Evolutionary conservation across 352 stramenopile genomes (phyloP), one percentile per base, ranked within the genome.

Genomic region (Pythium monospermum): DNA sequence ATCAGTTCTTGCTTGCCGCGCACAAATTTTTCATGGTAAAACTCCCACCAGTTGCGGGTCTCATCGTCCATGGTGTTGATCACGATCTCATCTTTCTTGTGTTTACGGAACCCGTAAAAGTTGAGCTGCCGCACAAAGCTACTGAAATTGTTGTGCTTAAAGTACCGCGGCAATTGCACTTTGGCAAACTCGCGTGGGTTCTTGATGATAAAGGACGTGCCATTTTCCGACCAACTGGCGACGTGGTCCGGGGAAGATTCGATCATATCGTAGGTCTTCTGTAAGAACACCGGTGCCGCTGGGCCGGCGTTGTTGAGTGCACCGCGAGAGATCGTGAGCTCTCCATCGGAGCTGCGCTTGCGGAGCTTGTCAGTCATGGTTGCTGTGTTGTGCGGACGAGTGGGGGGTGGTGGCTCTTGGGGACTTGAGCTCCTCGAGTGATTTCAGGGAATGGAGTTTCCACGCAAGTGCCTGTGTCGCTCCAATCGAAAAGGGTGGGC

Each of bases 131-230:
- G 83, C 66, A 97, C 87, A 66, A 97, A 97, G 45, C 74, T 92
- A 53, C 83, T 92, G 57, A 97, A 96, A 64, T 97, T 97, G 66
- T 93, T 95, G 85, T 97, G 89, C 76, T 96, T 97, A 59, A 97
- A 97, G 73, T 96, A 97, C 53, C 80, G 75, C 16, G 89, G 89
- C 13, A 97, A 81, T 61, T 96, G 92, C 28, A 76, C 78, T 58
- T 87, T 87, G 11, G 89, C 86, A 68, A 97, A 96, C 70, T 95
- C 85, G 45, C 91, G 85, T 49, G 88, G 86, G 49, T 91, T 70
- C 68, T 96, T 96, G 64, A 96, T 92, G 32, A 97, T 83, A 53
- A 97, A 96, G 53, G 84, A 95, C 21, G 78, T 65, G 8, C 88
- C 89, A 39, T 60, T 68, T 27, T 89, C 73, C 38, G 73, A 76